Evolutionary conservation across 2,329 filamentous ascomycete species (phyloP).

Genomic region (Fusarium armeniacum): DNA sequence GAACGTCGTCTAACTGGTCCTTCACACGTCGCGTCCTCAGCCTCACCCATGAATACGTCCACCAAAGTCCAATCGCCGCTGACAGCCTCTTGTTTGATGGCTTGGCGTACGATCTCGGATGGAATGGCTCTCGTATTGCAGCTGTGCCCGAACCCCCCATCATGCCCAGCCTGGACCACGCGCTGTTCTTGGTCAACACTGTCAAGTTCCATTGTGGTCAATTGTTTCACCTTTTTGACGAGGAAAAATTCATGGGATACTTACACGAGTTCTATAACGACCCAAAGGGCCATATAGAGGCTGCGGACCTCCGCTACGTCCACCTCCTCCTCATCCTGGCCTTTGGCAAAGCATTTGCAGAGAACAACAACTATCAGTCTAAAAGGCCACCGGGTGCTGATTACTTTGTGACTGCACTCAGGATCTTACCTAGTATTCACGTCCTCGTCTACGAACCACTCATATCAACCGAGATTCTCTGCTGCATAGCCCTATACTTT

Average conservation of each 20-base stretch:
- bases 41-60: slow-evolving; percentile 62
- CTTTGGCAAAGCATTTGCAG: slow-evolving; percentile 68
- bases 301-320: slow-evolving; percentile 62
- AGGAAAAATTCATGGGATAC: slow-evolving; percentile 62
- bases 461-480: slow-evolving; percentile 63
- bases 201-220: slow-evolving; percentile 70
- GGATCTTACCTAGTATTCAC: slow-evolving; percentile 59
- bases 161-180: slow-evolving; percentile 65
- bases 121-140: slow-evolving; percentile 59
- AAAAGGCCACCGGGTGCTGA: slow-evolving; percentile 62
- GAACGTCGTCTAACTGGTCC: slow-evolving; percentile 70
- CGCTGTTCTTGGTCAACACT: slow-evolving; percentile 67
- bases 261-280: slow-evolving; percentile 51
- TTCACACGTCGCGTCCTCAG: slow-evolving; percentile 65
- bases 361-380: slow-evolving; percentile 53
- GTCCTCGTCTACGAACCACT: slow-evolving; percentile 60
- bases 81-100: slow-evolving; percentile 65
- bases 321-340: slow-evolving; percentile 68
- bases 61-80: slow-evolving; percentile 59
- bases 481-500: slow-evolving; percentile 66
- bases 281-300: slow-evolving; percentile 28
- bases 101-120: slow-evolving; percentile 64
- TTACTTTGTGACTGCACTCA: slow-evolving; percentile 61
- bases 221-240: slow-evolving; percentile 68
- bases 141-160: slow-evolving; percentile 39